A percentile compares a stretch with the other conserved stretches of the same genome.
Conservation (phyloP, 2,329 filamentous ascomycete genomes). For the Alternaria dauci region DNA sequence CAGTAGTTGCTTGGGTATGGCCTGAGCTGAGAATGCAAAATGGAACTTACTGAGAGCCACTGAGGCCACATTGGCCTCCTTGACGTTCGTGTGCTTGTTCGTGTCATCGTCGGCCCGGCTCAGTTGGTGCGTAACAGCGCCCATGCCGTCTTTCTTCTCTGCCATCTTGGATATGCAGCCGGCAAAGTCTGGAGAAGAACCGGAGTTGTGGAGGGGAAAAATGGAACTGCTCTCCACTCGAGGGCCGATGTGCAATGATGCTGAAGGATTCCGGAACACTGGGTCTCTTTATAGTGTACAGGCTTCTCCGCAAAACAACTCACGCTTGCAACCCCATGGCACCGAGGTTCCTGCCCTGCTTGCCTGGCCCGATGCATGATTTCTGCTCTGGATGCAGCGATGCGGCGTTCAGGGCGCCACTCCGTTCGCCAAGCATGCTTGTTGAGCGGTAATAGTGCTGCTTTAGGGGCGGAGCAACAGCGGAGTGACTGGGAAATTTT, state of each 20-base stretch:
- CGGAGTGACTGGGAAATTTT: conserved; percentile 4
- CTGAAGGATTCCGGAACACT: conserved; percentile 20
- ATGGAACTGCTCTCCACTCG: conserved; percentile 9
- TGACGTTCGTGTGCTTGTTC: conserved; percentile 31
- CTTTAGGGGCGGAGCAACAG: conserved; percentile 13
- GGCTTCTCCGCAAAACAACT: conserved; percentile 34
- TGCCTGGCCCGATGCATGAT: conserved; percentile 27
- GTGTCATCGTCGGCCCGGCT: conserved; percentile 34
- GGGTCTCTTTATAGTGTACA: conserved; percentile 37
- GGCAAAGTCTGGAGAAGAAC: background rate
- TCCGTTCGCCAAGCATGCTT: conserved; percentile 34
- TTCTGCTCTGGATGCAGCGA: conserved; percentile 7
- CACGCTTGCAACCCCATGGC: conserved; percentile 16
- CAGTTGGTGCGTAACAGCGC: conserved; percentile 34
- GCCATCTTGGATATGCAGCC: conserved; percentile 21
- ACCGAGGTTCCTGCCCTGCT: conserved; percentile 28
- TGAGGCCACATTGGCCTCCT: conserved; percentile 41
- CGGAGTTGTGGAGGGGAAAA: conserved; percentile 8
- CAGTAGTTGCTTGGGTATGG: no score
- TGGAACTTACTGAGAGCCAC: conserved; percentile 38
- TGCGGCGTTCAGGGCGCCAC: conserved; percentile 23
- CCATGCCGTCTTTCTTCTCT: conserved; percentile 32
- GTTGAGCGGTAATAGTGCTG: conserved; percentile 18
- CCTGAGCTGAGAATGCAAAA: background rate
- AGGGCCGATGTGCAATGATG: conserved; percentile 11